Conservation (phyloP, 805 yeast genomes). For the Ogataea pini region DNA sequence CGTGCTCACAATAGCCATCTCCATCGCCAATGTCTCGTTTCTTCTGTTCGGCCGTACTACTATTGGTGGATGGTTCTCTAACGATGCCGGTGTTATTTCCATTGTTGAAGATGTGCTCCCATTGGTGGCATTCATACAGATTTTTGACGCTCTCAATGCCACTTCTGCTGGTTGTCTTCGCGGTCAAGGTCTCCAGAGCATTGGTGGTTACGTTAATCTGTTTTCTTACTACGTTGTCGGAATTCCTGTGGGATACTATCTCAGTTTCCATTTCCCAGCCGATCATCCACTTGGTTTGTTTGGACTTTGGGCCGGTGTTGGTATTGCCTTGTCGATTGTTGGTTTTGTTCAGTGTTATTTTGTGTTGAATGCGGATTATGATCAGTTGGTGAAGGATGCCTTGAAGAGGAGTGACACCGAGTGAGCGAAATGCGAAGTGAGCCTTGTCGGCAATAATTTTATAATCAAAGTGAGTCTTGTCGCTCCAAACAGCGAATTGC, state of each 20-base stretch:
- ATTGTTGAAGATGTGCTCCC: constrained; percentile 32
- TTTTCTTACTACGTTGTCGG: constrained; percentile 70
- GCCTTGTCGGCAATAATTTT: too few species aligned
- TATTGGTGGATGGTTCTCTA: constrained; percentile 35
- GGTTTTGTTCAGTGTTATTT: constrained; percentile 50
- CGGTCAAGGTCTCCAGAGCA: constrained; percentile 59
- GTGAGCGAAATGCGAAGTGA: background rate
- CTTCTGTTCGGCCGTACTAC: constrained; percentile 27
- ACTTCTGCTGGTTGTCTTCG: constrained; percentile 55
- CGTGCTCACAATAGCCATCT: constrained; percentile 27
- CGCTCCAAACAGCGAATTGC: too few species aligned
- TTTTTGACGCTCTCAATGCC: constrained; percentile 51
- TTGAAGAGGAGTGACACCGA: constrained; percentile 34
- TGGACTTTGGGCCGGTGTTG: constrained; percentile 41
- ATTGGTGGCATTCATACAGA: constrained; percentile 40
- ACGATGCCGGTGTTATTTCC: constrained; percentile 31
- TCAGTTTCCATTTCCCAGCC: constrained; percentile 51
- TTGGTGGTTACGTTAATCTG: constrained; percentile 54
- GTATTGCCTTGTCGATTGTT: constrained; percentile 40
- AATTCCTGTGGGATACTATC: constrained; percentile 59
- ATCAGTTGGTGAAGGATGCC: constrained; percentile 51
- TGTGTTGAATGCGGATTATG: constrained; percentile 50
- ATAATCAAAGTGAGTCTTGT: too few species aligned
- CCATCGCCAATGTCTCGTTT: constrained; percentile 27
- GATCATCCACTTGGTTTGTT: constrained; percentile 38